Conservation (phyloP, 345 rosid species). For the Cardamine chenopodiifolia region DNA sequence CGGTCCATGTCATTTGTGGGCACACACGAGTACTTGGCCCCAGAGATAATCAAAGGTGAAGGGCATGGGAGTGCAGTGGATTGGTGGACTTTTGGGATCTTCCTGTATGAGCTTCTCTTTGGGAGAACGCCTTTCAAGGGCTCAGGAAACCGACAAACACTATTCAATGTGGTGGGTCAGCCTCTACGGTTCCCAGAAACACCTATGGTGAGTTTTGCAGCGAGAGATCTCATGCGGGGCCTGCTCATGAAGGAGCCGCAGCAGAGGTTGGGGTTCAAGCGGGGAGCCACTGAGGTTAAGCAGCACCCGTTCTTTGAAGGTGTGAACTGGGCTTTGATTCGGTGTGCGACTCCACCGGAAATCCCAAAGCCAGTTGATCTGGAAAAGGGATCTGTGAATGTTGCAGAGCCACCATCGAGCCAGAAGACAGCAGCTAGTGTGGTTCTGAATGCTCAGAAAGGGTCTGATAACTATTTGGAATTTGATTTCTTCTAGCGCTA, state of each 20-base stretch:
- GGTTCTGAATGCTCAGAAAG: constrained; percentile 53
- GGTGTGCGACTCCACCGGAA: constrained; percentile 89
- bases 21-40: constrained; percentile 89
- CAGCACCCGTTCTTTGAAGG: constrained; percentile 95
- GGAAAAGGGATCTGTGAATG: constrained; percentile 51
- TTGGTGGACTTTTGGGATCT: constrained; percentile 97
- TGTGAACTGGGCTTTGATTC: constrained; percentile 88
- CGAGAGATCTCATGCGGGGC: constrained; percentile 78
- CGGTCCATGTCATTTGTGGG: constrained; percentile 97
- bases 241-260: constrained; percentile 88
- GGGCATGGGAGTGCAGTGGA: constrained; percentile 98
- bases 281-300: constrained; percentile 93
- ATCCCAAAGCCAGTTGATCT: constrained; percentile 78
- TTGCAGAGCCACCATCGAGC: constrained; percentile 51
- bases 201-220: constrained; percentile 79
- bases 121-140: constrained; percentile 96
- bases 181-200: constrained; percentile 86
- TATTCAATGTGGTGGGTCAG: constrained; percentile 91
- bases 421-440: constrained; percentile 49
- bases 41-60: constrained; percentile 89
- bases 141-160: constrained; percentile 79
- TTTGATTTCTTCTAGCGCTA: constrained; percentile 86
- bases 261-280: constrained; percentile 75
- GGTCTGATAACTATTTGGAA: constrained; percentile 81
- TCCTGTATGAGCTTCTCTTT: constrained; percentile 77